These are phyloP conservation scores for Blastomyces emzantsi DNA, from an alignment of 2,329 filamentous ascomycete genomes.

Conservation along the genomic window DNA sequence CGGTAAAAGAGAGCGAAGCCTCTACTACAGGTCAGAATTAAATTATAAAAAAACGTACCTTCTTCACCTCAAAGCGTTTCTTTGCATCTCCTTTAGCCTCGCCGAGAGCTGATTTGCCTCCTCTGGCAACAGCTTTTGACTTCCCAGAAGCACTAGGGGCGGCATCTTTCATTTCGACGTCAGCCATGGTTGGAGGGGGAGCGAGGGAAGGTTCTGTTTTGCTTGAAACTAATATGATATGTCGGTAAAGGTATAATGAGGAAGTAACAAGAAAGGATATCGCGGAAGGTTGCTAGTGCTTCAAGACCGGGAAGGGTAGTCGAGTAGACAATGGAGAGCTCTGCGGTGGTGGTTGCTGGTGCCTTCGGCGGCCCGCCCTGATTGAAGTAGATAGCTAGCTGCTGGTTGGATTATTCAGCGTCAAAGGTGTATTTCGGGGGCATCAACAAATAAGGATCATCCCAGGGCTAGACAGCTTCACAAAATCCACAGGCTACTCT, in stretches of 20 bases:
- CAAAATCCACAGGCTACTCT: no score
- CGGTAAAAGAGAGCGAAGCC: neutral
- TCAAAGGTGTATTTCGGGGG: neutral
- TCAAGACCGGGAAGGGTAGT: neutral
- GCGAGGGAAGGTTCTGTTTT: neutral
- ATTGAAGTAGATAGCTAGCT: neutral
- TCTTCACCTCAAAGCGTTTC: conserved; percentile 98
- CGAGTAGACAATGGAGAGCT: neutral
- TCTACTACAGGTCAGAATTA: neutral
- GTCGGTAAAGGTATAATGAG: neutral
- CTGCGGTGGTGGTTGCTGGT: neutral
- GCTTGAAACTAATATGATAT: neutral
- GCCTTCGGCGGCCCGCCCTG: neutral
- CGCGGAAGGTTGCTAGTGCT: neutral
- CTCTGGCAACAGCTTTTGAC: conserved; percentile 48
- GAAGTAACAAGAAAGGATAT: neutral
- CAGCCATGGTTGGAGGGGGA: conserved; percentile 58
- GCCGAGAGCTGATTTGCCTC: conserved; percentile 44
- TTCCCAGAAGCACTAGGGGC: conserved; percentile 46
- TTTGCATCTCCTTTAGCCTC: conserved; percentile 56
- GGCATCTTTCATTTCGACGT: conserved; percentile 94
- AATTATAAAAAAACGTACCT: conserved; percentile 49
- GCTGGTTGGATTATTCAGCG: neutral
- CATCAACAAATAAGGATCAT: neutral
- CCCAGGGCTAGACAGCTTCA: no score